Evolutionary conservation across 495 filamentous ascomycete genomes (phyloP).

Genomic region (Neurospora sp.): DNA sequence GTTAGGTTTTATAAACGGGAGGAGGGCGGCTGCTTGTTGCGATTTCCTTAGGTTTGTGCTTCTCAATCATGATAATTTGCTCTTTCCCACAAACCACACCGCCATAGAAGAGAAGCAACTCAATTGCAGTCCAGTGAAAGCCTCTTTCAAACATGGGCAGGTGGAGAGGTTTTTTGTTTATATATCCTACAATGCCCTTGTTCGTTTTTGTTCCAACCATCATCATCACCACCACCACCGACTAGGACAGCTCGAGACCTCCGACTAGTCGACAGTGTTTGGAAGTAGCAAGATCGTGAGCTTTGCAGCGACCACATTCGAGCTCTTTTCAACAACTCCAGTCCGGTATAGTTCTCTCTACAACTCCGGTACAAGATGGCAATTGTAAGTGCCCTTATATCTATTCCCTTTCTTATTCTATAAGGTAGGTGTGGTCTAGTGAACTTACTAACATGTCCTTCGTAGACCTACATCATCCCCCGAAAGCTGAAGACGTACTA

Average conservation of each 20-base stretch:
- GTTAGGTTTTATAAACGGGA: too few relatives aligned
- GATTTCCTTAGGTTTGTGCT: too few relatives aligned
- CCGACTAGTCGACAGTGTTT: neutral
- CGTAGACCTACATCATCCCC: neutral
- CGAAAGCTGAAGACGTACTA: neutral
- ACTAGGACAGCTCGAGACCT: neutral
- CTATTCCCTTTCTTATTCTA: neutral
- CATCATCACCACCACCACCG: neutral
- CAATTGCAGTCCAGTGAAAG: too few relatives aligned
- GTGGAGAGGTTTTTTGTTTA: neutral
- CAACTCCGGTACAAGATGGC: neutral
- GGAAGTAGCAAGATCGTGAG: neutral
- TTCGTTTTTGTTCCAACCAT: neutral
- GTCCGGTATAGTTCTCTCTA: neutral
- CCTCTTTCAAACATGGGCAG: neutral
- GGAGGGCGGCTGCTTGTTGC: too few relatives aligned
- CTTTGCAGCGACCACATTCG: neutral
- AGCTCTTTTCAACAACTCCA: neutral
- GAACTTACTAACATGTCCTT: neutral
- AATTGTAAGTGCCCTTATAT: neutral
- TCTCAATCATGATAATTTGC: too few relatives aligned
- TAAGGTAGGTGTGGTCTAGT: neutral
- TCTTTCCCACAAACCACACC: too few relatives aligned
- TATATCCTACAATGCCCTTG: neutral
- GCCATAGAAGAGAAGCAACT: too few relatives aligned